Evolutionary conservation across 345 rosid genomes (phyloP).

Genomic region (Rhizophora apiculata): DNA sequence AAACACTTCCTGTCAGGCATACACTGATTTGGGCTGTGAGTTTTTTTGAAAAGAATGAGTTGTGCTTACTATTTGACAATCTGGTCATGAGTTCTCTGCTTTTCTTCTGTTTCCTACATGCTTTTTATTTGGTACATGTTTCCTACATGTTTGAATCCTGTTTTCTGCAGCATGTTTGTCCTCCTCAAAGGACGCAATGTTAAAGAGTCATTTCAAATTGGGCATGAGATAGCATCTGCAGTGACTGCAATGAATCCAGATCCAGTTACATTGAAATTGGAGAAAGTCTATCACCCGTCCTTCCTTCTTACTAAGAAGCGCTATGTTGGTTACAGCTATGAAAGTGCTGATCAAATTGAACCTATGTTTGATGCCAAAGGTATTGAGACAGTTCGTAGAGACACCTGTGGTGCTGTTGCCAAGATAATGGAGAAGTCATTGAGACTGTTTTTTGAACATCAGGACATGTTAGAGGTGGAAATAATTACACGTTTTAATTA

Average conservation of each 20-base stretch:
- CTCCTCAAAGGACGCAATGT: constrained; percentile 74
- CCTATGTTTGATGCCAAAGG: constrained; percentile 96
- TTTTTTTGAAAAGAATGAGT: neutral
- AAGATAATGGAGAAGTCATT: constrained; percentile 88
- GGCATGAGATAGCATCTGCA: constrained; percentile 81
- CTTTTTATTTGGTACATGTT: neutral
- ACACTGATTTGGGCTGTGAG: neutral
- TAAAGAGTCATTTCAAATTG: constrained; percentile 65
- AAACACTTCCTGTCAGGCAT: neutral
- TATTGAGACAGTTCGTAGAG: constrained; percentile 94
- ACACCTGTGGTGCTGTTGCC: constrained; percentile 80
- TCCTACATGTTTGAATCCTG: constrained; percentile 14
- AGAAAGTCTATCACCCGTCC: constrained; percentile 92
- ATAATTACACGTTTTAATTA: constrained; percentile 2
- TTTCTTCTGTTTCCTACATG: constrained; percentile 3
- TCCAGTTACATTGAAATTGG: constrained; percentile 91
- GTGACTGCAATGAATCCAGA: constrained; percentile 85
- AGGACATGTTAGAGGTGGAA: constrained; percentile 58
- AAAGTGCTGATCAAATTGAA: constrained; percentile 62
- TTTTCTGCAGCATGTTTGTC: constrained; percentile 81
- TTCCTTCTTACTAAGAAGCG: constrained; percentile 96
- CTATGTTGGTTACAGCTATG: constrained; percentile 93
- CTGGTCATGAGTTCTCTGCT: neutral
- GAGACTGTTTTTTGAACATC: constrained; percentile 69
- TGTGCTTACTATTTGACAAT: neutral